A percentile compares a stretch with the other conserved stretches of the same genome.
phyloP scores from a whole-genome alignment of 1,284 basidiomycete genomes.

The Pyrrhoderma lamaoense region DNA sequence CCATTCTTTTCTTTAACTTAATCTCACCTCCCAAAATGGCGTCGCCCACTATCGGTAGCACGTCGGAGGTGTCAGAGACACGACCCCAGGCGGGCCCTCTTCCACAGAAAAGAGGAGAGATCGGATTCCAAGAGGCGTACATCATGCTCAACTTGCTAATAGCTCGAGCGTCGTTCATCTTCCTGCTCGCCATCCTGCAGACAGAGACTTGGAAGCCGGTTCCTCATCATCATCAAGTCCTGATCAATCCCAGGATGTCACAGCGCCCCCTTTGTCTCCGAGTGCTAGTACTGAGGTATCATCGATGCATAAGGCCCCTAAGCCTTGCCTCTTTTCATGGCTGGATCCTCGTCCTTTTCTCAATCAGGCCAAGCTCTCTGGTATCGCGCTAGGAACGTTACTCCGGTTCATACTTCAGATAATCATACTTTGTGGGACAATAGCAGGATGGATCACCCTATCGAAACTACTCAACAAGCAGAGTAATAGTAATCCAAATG shows the following conservation, averaged over 20 bases:
- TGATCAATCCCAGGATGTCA: conserved; percentile 13
- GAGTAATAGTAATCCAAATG: not conserved
- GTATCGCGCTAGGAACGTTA: conserved; percentile 42
- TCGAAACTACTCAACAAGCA: conserved; percentile 24
- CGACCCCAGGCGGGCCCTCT: conserved; percentile 52
- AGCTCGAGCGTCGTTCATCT: conserved; percentile 19
- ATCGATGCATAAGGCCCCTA: conserved; percentile 25
- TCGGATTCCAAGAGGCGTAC: conserved; percentile 48
- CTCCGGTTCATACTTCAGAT: conserved; percentile 38
- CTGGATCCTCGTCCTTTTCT: conserved; percentile 30
- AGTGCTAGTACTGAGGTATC: conserved; percentile 21
- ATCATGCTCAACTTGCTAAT: conserved; percentile 22
- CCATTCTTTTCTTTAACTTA: conserved; percentile 11
- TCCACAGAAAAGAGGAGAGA: conserved; percentile 57
- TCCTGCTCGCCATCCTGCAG: conserved; percentile 50
- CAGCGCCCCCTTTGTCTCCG: conserved; percentile 11
- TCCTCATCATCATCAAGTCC: conserved; percentile 2
- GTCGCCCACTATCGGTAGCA: not conserved
- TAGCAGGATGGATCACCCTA: conserved; percentile 49
- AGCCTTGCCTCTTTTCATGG: conserved; percentile 31
- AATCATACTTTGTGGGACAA: conserved; percentile 39
- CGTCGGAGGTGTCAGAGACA: conserved; percentile 14
- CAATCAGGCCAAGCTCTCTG: conserved; percentile 33
- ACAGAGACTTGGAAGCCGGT: conserved; percentile 30
- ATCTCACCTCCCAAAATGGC: conserved; percentile 16